Base-by-base conservation (phyloP, 306 rosid genomes). In the Parietaria judaica region DNA sequence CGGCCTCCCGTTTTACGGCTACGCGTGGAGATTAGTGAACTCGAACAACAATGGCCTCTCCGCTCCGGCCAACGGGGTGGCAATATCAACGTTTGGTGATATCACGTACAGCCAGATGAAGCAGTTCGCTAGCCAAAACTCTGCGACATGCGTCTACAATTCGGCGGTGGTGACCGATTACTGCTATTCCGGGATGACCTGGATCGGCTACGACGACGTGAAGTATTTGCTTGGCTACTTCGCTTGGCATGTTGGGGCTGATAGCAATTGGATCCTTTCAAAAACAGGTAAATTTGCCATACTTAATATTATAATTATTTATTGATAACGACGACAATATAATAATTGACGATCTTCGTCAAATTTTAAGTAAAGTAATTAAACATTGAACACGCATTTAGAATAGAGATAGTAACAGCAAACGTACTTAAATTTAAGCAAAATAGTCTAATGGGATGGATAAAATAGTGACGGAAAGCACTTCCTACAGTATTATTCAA, bases 181-280 rank as follows among this genome's bases (percentile, higher is more conserved):
- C 56, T 60, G 70, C 65, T 51, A 5, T 9, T 69, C 59, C 10
- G 83, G 85, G 34, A 63, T 74, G 23, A 63, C 31, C 44, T 77
- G 83, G 83, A 69, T 54, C 9, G 79, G 80, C 9, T 80, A 71
- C 11, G 83, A 83, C 62, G 85, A 80, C 35, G 74, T 72, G 64
- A 67, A 36, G 41, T 56, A 63, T 49, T 34, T 83, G 54, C 72
- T 69, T 70, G 83, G 75, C 56, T 65, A 61, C 64, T 36, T 47
- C 49, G 79, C 56, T 59, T 65, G 63, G 81, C 67, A 60, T 1
- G 70, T 80, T 55, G 58, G 1, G 11, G 58, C 68, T 16, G 89
- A 83, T 12, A 61, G 62, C 52, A 68, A 72, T 52, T 77, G 81
- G 81, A 68, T 17, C 34, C 82, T 83, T 76, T 75, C 89, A 36